Percentiles rank a stretch among this genome's conserved stretches.
Conservation (phyloP, 2,329 filamentous ascomycete species). For the Eurotiales sp. region DNA sequence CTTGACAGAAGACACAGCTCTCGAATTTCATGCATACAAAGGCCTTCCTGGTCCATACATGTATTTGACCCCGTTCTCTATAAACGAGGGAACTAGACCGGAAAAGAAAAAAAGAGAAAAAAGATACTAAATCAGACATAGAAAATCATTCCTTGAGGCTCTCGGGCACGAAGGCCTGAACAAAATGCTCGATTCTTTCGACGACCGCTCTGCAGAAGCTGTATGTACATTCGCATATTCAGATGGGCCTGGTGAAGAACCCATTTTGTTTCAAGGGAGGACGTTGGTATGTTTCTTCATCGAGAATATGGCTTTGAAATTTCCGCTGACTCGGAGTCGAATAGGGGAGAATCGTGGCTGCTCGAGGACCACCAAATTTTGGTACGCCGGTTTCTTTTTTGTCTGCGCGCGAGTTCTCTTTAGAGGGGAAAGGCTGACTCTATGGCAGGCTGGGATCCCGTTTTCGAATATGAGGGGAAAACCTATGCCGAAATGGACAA, state of each 20-base stretch:
- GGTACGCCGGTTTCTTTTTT: constrained; percentile 49
- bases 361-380: constrained; percentile 75
- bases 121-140: constrained; percentile 33
- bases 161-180: constrained; percentile 84
- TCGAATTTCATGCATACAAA: constrained; percentile 86
- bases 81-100: not conserved
- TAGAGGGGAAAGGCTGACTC: not conserved
- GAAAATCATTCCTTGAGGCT: constrained; percentile 88
- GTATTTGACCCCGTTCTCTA: constrained; percentile 49
- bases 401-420: not conserved
- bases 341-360: constrained; percentile 75
- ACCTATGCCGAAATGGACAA: constrained; percentile 97
- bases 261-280: constrained; percentile 85
- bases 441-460: constrained; percentile 80
- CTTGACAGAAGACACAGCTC: constrained; percentile 89
- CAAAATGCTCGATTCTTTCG: constrained; percentile 81
- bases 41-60: constrained; percentile 96
- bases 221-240: constrained; percentile 96
- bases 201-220: constrained; percentile 86
- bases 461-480: constrained; percentile 88
- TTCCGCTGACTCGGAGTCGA: not conserved
- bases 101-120: not conserved
- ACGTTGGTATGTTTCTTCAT: constrained; percentile 57
- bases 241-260: constrained; percentile 75
- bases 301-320: no score